Conservation (phyloP, 768 basidiomycete species). For the Amanita rubescens region DNA sequence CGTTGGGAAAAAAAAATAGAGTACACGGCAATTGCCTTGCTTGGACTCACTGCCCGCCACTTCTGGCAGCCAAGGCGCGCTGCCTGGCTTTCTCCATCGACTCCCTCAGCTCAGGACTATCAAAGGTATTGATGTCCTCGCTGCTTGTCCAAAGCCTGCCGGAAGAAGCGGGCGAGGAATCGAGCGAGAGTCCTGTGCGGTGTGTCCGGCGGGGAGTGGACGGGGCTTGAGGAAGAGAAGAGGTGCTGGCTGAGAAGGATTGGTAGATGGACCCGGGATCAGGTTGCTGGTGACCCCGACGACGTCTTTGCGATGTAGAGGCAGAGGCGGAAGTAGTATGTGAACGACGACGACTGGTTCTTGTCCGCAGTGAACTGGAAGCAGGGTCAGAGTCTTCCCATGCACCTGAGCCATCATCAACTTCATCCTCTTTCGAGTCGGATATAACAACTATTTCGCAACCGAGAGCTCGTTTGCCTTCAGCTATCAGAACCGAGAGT, state of each 20-base stretch:
- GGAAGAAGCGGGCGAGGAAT: slow-evolving; percentile 12
- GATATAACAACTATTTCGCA: slow-evolving; percentile 76
- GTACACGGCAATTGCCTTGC: too few relatives aligned
- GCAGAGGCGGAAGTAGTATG: not conserved
- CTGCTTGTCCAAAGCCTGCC: slow-evolving; percentile 9
- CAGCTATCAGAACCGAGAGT: slow-evolving; percentile 62
- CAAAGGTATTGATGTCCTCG: slow-evolving; percentile 46
- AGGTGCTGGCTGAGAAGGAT: not conserved
- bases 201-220: slow-evolving; percentile 12
- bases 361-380: not conserved
- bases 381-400: slow-evolving; percentile 50
- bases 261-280: not conserved
- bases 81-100: slow-evolving; percentile 61
- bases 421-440: slow-evolving; percentile 65
- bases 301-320: not conserved
- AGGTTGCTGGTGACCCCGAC: not conserved
- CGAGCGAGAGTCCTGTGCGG: slow-evolving; percentile 1
- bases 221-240: slow-evolving; percentile 3
- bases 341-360: not conserved
- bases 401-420: slow-evolving; percentile 65
- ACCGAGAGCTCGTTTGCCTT: slow-evolving; percentile 71
- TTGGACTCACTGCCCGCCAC: not conserved
- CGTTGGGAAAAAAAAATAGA: too few relatives aligned
- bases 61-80: not conserved
- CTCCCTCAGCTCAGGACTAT: slow-evolving; percentile 61